Conservation (phyloP, 2,329 filamentous ascomycete species). For the Arthrocladium fulminans region DNA sequence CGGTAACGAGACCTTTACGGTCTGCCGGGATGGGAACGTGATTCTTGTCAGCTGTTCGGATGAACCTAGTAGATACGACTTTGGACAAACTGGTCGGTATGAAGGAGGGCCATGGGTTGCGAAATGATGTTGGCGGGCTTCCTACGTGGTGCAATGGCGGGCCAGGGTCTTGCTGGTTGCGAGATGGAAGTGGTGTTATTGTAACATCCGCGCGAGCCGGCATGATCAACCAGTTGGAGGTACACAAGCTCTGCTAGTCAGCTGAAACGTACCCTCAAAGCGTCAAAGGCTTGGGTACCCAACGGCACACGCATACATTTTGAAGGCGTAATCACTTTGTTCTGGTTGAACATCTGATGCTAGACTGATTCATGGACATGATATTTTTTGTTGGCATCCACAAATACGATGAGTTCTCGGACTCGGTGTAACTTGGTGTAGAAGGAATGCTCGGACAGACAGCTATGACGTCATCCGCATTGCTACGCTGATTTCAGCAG, state of each 20-base stretch:
- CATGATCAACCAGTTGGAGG: background rate
- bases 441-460: background rate
- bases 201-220: background rate
- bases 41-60: conserved; percentile 29
- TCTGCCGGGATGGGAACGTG: conserved; percentile 36
- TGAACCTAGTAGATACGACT: conserved; percentile 28
- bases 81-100: conserved; percentile 19
- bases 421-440: background rate
- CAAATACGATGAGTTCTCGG: too few relatives aligned
- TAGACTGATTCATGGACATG: too few relatives aligned
- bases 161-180: background rate
- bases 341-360: background rate
- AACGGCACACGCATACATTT: background rate
- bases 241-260: background rate
- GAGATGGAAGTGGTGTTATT: background rate
- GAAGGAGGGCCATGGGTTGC: conserved; percentile 42
- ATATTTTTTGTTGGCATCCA: too few relatives aligned
- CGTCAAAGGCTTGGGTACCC: background rate
- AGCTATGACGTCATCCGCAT: background rate
- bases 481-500: too few relatives aligned
- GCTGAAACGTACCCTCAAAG: background rate
- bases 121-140: conserved; percentile 36
- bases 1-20: conserved; percentile 34
- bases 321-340: background rate
- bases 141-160: conserved; percentile 32